A percentile compares a stretch with the other conserved stretches of the same genome.
phyloP scores from a whole-genome alignment of 805 yeast species.

The Barnettozyma wickerhamii region DNA sequence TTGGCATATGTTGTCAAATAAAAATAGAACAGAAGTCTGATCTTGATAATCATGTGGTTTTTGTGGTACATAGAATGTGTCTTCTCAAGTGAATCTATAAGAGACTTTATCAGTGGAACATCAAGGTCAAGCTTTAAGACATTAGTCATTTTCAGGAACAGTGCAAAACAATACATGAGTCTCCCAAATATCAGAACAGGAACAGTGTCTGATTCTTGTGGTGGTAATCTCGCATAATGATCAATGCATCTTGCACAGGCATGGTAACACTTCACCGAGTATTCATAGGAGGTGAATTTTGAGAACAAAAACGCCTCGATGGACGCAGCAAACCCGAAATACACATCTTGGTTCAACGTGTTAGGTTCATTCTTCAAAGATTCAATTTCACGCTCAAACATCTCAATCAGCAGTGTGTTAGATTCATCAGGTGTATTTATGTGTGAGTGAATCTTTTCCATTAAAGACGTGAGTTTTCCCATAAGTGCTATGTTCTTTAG shows the following conservation, averaged over 20 bases:
- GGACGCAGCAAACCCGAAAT: conserved; percentile 20
- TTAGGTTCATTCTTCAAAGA: conserved; percentile 7
- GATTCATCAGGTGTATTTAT: conserved; percentile 14
- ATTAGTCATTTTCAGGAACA: conserved; percentile 22
- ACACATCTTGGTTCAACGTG: conserved; percentile 11
- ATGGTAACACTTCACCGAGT: conserved; percentile 19
- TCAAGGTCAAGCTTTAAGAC: conserved; percentile 18
- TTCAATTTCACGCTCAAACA: conserved; percentile 17
- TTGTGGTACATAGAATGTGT: conserved; percentile 15
- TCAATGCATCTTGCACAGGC: conserved; percentile 19
- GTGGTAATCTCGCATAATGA: conserved; percentile 13
- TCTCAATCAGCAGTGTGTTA: conserved; percentile 15
- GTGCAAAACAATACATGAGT: conserved; percentile 26
- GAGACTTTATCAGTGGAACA: conserved; percentile 10
- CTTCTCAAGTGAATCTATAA: conserved; percentile 14
- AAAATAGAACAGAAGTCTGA: conserved; percentile 22
- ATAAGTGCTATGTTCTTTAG: conserved; percentile 48
- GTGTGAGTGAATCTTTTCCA: conserved; percentile 48
- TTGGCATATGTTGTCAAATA: conserved; percentile 26
- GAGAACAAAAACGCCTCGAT: conserved; percentile 25
- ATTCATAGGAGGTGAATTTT: conserved; percentile 14
- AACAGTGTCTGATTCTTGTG: conserved; percentile 14
- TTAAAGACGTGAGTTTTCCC: conserved; percentile 51
- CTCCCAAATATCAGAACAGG: conserved; percentile 25
- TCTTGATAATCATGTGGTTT: conserved; percentile 20